Evolutionary conservation across 164 flowering plant species (phyloP).

Genomic region (Macadamia integrifolia): DNA sequence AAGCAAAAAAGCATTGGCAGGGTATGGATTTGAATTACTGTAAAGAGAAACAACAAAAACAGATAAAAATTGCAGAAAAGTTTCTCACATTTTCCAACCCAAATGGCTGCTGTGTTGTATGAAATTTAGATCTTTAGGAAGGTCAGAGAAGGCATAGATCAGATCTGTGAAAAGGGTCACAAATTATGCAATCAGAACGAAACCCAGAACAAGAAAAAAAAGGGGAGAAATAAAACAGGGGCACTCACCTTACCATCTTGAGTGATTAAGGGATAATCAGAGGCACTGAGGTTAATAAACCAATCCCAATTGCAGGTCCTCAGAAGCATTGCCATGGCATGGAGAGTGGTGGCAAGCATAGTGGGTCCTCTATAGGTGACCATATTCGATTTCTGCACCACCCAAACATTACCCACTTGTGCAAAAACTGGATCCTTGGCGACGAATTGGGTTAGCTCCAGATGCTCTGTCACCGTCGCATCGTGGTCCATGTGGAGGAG

Average conservation of each 20-base stretch:
- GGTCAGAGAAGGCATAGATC: slow-evolving; percentile 63
- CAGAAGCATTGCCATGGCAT: slow-evolving; percentile 68
- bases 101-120: slow-evolving; percentile 72
- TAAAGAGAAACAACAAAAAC: background rate
- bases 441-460: slow-evolving; percentile 43
- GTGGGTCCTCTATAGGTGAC: slow-evolving; percentile 96
- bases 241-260: slow-evolving; percentile 97
- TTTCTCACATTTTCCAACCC: slow-evolving; percentile 89
- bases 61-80: background rate
- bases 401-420: slow-evolving; percentile 66
- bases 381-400: slow-evolving; percentile 63
- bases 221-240: background rate
- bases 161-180: slow-evolving; percentile 51
- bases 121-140: slow-evolving; percentile 83
- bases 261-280: slow-evolving; percentile 87
- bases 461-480: slow-evolving; percentile 48
- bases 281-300: slow-evolving; percentile 97
- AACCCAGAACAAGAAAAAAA: slow-evolving; percentile 4
- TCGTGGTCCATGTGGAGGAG: slow-evolving; percentile 66
- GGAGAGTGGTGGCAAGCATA: slow-evolving; percentile 84
- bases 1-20: background rate
- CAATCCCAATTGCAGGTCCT: slow-evolving; percentile 82
- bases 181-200: slow-evolving; percentile 1
- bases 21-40: background rate
- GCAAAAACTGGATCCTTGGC: slow-evolving; percentile 37